phyloP scores from a whole-genome alignment of 116 monocot genomes.

The Posidonia oceanica region DNA sequence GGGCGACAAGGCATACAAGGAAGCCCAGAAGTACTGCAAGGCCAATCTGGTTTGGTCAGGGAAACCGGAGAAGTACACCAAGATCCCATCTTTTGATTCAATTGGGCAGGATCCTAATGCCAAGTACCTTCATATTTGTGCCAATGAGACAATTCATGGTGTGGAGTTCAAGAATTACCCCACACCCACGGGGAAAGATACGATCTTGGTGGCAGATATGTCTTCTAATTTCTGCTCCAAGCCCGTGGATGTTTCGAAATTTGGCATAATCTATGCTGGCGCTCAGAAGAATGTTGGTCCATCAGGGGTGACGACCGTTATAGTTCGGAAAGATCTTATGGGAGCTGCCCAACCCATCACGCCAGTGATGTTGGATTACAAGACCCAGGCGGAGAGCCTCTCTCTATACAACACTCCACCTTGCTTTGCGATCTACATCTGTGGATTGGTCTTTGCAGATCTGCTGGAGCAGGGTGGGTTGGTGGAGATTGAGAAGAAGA shows the following conservation, averaged over 20 bases:
- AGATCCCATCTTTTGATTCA: conserved; percentile 49
- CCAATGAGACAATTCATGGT: conserved; percentile 96
- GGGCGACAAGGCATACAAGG: conserved; percentile 93
- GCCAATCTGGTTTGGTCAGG: conserved; percentile 65
- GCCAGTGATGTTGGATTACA: conserved; percentile 96
- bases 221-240: conserved; percentile 99
- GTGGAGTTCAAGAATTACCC: conserved; percentile 98
- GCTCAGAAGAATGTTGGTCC: conserved; percentile 99
- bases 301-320: conserved; percentile 78
- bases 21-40: conserved; percentile 77
- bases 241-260: conserved; percentile 88
- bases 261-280: conserved; percentile 89
- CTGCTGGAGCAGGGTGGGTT: conserved; percentile 80
- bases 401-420: conserved; percentile 98
- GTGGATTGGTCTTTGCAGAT: conserved; percentile 83
- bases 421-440: conserved; percentile 79
- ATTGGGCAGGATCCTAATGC: conserved; percentile 57
- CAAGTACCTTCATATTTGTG: conserved; percentile 84
- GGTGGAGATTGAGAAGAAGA: conserved; percentile 68
- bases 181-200: conserved; percentile 23
- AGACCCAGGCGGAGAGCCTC: conserved; percentile 59
- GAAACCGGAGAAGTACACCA: conserved; percentile 80
- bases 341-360: conserved; percentile 67
- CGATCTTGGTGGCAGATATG: conserved; percentile 89
- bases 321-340: conserved; percentile 64